Conservation (phyloP, 768 basidiomycete species). For the Kwoniella heveanensis region DNA sequence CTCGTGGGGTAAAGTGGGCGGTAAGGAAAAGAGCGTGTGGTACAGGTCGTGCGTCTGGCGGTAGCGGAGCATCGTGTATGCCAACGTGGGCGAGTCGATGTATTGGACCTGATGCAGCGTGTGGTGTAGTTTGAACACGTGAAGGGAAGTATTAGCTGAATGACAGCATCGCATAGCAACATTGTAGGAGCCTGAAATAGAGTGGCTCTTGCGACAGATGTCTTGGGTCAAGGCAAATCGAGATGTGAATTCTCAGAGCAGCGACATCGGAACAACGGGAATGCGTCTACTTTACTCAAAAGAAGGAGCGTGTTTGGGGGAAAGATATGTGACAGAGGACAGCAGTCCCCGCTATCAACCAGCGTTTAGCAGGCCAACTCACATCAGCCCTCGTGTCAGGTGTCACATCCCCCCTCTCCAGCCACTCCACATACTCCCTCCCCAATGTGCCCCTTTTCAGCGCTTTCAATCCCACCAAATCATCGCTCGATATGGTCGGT, state of each 20-base stretch:
- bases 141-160: too few relatives aligned
- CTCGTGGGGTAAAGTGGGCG: slow-evolving; percentile 86
- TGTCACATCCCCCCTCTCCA: slow-evolving; percentile 80
- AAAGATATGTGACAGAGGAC: too few relatives aligned
- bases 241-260: too few relatives aligned
- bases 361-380: too few relatives aligned
- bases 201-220: too few relatives aligned
- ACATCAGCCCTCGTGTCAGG: slow-evolving; percentile 94
- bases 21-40: slow-evolving; percentile 84
- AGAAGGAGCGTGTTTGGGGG: too few relatives aligned
- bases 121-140: neutral
- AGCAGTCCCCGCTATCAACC: too few relatives aligned
- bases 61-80: slow-evolving; percentile 97
- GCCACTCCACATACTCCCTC: slow-evolving; percentile 82
- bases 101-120: slow-evolving; percentile 73
- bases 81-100: slow-evolving; percentile 89
- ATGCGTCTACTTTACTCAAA: too few relatives aligned
- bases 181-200: too few relatives aligned
- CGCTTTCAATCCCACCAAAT: slow-evolving; percentile 68
- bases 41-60: slow-evolving; percentile 98
- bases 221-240: too few relatives aligned
- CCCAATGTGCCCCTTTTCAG: slow-evolving; percentile 83
- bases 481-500: slow-evolving; percentile 75
- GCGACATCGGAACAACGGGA: too few relatives aligned
- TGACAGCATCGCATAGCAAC: too few relatives aligned